Conservation (phyloP, 257 asterid species). For the Sherardia arvensis region DNA sequence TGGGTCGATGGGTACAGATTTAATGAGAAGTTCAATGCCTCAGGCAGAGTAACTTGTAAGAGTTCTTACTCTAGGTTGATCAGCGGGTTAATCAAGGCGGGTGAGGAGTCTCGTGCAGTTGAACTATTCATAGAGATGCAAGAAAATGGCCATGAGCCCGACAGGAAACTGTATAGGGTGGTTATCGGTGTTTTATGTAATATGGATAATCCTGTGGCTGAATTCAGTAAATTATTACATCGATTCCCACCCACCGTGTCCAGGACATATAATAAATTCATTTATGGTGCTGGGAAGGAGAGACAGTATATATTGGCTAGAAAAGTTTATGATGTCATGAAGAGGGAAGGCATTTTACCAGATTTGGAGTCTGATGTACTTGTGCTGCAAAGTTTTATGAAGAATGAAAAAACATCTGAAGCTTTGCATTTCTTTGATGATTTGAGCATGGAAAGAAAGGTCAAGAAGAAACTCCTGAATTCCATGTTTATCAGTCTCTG, state of each 20-base stretch:
- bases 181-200: slow-evolving; percentile 47
- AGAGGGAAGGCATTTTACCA: slow-evolving; percentile 28
- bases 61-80: slow-evolving; percentile 47
- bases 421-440: slow-evolving; percentile 42
- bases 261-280: slow-evolving; percentile 37
- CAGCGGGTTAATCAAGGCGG: slow-evolving; percentile 37
- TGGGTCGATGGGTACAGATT: slow-evolving; percentile 61
- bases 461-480: slow-evolving; percentile 32
- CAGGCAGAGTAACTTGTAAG: slow-evolving; percentile 27
- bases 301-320: slow-evolving; percentile 46
- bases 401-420: slow-evolving; percentile 24
- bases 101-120: slow-evolving; percentile 59
- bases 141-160: slow-evolving; percentile 48
- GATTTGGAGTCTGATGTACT: slow-evolving; percentile 29
- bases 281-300: slow-evolving; percentile 82
- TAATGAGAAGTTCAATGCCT: slow-evolving; percentile 37
- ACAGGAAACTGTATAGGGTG: slow-evolving; percentile 31
- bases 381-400: slow-evolving; percentile 51
- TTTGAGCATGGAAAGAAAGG: slow-evolving; percentile 22
- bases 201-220: slow-evolving; percentile 40
- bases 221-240: slow-evolving; percentile 47
- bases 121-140: slow-evolving; percentile 77
- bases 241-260: slow-evolving; percentile 15
- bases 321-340: slow-evolving; percentile 50
- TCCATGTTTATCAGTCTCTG: slow-evolving; percentile 59